Evolutionary conservation across 2,329 filamentous ascomycete species (phyloP).

Genomic region (Lizonia empirigonia): DNA sequence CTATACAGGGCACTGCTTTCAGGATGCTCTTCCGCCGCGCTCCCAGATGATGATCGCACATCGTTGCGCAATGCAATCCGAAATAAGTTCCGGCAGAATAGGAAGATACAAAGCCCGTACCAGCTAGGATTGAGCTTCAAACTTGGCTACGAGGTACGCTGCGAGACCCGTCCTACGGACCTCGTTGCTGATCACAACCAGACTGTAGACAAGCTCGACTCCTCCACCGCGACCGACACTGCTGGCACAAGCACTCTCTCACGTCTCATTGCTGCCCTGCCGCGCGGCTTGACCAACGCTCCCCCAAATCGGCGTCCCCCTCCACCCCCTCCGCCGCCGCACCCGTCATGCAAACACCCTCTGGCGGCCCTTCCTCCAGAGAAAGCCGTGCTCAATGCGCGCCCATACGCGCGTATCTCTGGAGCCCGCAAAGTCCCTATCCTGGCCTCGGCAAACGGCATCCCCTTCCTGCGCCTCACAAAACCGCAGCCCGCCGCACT

Average conservation of each 20-base stretch:
- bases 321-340: constrained; percentile 11
- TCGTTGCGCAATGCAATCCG: constrained; percentile 65
- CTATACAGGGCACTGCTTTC: constrained; percentile 73
- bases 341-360: constrained; percentile 23
- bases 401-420: constrained; percentile 56
- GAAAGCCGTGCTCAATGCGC: constrained; percentile 55
- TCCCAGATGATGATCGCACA: constrained; percentile 58
- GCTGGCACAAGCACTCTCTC: constrained; percentile 28
- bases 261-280: constrained; percentile 47
- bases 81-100: constrained; percentile 67
- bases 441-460: constrained; percentile 60
- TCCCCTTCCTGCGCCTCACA: constrained; percentile 69
- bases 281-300: constrained; percentile 44
- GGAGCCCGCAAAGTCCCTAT: constrained; percentile 64
- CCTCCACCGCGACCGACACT: constrained; percentile 42
- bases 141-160: constrained; percentile 68
- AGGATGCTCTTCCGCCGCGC: constrained; percentile 59
- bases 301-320: constrained; percentile 7
- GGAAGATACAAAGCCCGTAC: constrained; percentile 61
- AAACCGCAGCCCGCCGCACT: constrained; percentile 69
- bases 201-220: constrained; percentile 53
- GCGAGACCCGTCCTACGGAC: not conserved
- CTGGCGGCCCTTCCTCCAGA: constrained; percentile 46
- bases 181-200: constrained; percentile 23
- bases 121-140: constrained; percentile 67